phyloP scores from a whole-genome alignment of 208 protist genomes.

The Trypanosoma boissoni region DNA sequence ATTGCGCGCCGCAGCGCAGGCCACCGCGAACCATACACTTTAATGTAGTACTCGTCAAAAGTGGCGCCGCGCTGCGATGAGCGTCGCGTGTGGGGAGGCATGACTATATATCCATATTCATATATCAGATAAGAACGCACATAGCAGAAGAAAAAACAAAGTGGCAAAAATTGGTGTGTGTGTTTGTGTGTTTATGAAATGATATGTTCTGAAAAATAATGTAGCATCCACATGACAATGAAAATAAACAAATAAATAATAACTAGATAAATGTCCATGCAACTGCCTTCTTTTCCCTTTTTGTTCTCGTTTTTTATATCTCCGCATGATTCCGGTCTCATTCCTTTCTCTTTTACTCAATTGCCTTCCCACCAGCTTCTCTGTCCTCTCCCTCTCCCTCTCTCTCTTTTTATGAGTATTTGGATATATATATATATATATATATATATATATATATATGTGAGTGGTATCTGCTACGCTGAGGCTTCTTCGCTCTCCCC shows the following conservation, averaged over 20 bases:
- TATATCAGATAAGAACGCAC: background rate
- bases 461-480: too few species aligned
- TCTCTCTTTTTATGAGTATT: too few species aligned
- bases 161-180: too few species aligned
- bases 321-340: background rate
- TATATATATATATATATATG: too few species aligned
- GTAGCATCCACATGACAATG: background rate
- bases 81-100: conserved; percentile 9
- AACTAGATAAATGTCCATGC: conserved; percentile 6
- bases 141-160: conserved; percentile 2
- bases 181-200: conserved; percentile 7
- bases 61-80: conserved; percentile 16
- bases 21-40: conserved; percentile 75
- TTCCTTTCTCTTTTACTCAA: too few species aligned
- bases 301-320: conserved; percentile 13
- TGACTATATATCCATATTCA: conserved; percentile 4
- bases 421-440: too few species aligned
- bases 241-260: conserved; percentile 9
- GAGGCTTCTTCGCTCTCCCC: conserved; percentile 4
- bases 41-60: conserved; percentile 71
- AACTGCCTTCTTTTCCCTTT: background rate
- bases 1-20: conserved; percentile 51
- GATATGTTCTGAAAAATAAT: background rate
- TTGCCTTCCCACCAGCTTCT: too few species aligned
- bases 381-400: too few species aligned